Conservation (phyloP, 164 flowering plant species). For the Brasenia schreberi region DNA sequence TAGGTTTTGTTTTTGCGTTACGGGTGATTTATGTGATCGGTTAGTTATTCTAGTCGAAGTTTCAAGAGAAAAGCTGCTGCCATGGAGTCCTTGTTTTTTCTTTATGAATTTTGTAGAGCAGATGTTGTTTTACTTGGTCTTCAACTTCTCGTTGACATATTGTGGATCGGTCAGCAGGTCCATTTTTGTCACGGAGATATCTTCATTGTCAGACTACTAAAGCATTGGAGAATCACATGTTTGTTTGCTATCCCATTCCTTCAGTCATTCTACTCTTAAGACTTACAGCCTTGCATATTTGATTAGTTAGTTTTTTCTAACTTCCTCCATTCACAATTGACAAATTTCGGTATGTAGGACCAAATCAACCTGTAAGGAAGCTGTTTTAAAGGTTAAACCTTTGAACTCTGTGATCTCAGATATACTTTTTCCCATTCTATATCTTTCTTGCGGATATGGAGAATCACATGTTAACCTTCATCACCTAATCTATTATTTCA, state of each 20-base stretch:
- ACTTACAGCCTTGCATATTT: neutral
- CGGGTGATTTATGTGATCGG: neutral
- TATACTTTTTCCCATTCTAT: neutral
- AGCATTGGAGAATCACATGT: constrained; percentile 20
- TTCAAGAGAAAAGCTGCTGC: neutral
- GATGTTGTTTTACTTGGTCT: too few relatives aligned
- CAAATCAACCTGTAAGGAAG: constrained; percentile 1
- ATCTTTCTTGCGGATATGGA: too few relatives aligned
- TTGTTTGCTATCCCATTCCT: constrained; percentile 16
- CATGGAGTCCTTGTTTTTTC: neutral
- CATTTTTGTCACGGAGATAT: constrained; percentile 14
- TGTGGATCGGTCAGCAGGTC: constrained; percentile 15
- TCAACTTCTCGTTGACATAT: neutral
- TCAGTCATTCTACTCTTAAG: too few relatives aligned
- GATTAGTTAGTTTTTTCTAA: neutral
- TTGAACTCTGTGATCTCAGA: neutral
- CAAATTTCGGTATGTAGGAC: neutral
- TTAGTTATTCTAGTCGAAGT: neutral
- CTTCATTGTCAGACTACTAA: constrained; percentile 19
- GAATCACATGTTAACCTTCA: too few relatives aligned
- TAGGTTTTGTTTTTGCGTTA: neutral
- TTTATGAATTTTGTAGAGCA: neutral
- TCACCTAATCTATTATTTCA: too few relatives aligned
- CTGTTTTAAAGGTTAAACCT: constrained; percentile 1
- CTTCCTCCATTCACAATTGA: neutral